These are phyloP conservation scores for Thermothielavioides terrestris DNA, from an alignment of 495 filamentous ascomycete species.

Conservation along the genomic window DNA sequence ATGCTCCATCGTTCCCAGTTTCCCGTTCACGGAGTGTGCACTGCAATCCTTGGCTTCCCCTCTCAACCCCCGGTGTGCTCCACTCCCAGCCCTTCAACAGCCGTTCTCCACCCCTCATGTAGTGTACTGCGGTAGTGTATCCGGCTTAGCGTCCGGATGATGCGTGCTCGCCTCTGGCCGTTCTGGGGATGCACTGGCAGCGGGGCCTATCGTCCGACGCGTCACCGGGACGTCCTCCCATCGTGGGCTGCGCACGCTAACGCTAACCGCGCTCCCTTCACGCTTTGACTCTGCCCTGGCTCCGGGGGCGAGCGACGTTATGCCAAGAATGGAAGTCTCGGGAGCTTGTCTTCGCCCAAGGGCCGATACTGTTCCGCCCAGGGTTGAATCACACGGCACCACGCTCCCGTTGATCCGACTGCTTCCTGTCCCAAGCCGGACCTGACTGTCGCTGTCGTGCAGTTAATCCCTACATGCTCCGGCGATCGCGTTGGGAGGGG, in stretches of 20 bases:
- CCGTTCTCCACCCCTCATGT: too few species aligned
- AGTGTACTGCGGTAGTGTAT: too few species aligned
- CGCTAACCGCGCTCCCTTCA: neutral
- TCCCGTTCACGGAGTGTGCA: too few species aligned
- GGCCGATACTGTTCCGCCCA: neutral
- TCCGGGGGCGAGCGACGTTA: neutral
- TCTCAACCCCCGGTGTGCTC: neutral
- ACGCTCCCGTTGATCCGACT: constrained; percentile 23
- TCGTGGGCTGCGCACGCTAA: too few species aligned
- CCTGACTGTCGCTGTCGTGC: too few species aligned
- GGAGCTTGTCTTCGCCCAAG: neutral
- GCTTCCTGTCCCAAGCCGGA: too few species aligned
- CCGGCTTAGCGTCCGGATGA: too few species aligned
- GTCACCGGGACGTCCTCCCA: constrained; percentile 17
- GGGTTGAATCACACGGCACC: constrained; percentile 4
- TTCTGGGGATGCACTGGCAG: neutral
- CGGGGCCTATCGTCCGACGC: neutral
- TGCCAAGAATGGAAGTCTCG: neutral
- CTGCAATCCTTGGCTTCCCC: neutral
- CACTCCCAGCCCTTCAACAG: neutral
- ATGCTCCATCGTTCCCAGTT: too few species aligned
- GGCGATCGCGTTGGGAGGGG: too few species aligned
- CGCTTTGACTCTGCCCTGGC: neutral
- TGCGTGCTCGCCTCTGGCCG: too few species aligned
- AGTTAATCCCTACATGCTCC: too few species aligned